Base-by-base conservation (phyloP, 208 protist species). In the Naegleria lovaniensis region DNA sequence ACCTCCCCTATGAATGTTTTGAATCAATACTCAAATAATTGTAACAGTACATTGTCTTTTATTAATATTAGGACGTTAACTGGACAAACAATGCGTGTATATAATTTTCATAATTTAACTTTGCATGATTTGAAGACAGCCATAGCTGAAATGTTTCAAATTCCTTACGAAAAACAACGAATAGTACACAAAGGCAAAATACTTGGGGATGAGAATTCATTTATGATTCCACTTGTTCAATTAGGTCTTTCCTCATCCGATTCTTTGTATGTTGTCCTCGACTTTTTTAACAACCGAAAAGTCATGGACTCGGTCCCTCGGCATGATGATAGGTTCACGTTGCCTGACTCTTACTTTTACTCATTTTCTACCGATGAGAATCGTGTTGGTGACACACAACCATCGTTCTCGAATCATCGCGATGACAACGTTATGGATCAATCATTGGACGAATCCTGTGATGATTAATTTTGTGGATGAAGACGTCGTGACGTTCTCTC, bases 41-140 rank as follows among this genome's bases (percentile, higher is more conserved):
- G 19, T 29, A 79, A 79, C n/a, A 36, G 6, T 33, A 11, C 29
- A 79, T 7, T 48, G 1, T n/a, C 67, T 79, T 79, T 36, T 36
- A 33, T 79, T 79, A 36, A 79, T 36, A 79, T 79, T 33, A 79
- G 67, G n/a, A 79, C 29, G 9, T 79, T 79, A 79, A 79, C 67
- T 36, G 67, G 67, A 36, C 67, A 79, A 79, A 36, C 67, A 25
- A 79, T 79, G 67, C 16, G 29, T 29, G 29, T 79, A 36, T 29
- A 79, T 36, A 79, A 79, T 79, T 79, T 79, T 79, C 13, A 79
- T 79, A 36, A 36, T 36, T 79, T 79, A 79, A 79, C 67, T 79
- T 79, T 79, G n/a, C 29, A 79, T 79, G 25, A 79, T 13, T 79
- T 79, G n/a, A 79, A 79, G n/a, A 79, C 29, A 36, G 67, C 67